Percentiles rank a stretch among this genome's conserved stretches.
These are phyloP conservation scores for Trichoderma hamatum DNA, from an alignment of 2,329 filamentous ascomycete species.

Conservation along the genomic window DNA sequence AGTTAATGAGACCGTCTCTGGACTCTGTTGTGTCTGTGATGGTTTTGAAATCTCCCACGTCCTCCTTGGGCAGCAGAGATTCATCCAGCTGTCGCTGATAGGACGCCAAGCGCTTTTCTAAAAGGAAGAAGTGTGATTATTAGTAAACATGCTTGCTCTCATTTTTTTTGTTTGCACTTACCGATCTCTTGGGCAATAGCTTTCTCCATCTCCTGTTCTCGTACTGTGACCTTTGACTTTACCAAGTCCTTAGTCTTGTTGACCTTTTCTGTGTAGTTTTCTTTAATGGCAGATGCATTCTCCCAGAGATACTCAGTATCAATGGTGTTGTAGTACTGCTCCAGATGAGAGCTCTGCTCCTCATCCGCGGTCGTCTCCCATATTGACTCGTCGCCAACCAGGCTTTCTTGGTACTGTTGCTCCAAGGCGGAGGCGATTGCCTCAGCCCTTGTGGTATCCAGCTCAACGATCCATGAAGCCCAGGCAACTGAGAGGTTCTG, in stretches of 20 bases:
- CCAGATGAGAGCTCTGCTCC: slow-evolving; percentile 16
- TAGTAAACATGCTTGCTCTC: not conserved
- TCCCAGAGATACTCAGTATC: slow-evolving; percentile 23
- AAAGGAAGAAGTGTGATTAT: not conserved
- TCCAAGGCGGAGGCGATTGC: slow-evolving; percentile 11
- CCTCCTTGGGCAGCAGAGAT: slow-evolving; percentile 18
- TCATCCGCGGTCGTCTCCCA: slow-evolving; percentile 21
- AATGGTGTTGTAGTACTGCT: slow-evolving; percentile 22
- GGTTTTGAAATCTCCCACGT: slow-evolving; percentile 19
- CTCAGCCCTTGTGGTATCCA: not conserved
- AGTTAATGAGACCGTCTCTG: not conserved
- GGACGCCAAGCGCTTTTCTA: not conserved
- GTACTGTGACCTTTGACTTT: slow-evolving; percentile 4
- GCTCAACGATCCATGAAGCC: slow-evolving; percentile 17
- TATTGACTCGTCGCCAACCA: slow-evolving; percentile 13
- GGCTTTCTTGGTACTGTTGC: slow-evolving; percentile 3
- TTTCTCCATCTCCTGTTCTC: slow-evolving; percentile 16
- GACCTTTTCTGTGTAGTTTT: slow-evolving; percentile 14
- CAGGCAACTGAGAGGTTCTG: slow-evolving; percentile 15
- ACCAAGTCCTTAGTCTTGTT: slow-evolving; percentile 4
- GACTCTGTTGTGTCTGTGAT: slow-evolving; percentile 9
- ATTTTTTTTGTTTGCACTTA: not conserved
- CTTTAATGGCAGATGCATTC: slow-evolving; percentile 11
- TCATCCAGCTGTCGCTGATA: slow-evolving; percentile 23
- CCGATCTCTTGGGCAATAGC: slow-evolving; percentile 8